Evolutionary conservation across 352 stramenopile genomes (phyloP), one percentile per base, ranked within the genome.

Genomic region (Peronospora farinosa): DNA sequence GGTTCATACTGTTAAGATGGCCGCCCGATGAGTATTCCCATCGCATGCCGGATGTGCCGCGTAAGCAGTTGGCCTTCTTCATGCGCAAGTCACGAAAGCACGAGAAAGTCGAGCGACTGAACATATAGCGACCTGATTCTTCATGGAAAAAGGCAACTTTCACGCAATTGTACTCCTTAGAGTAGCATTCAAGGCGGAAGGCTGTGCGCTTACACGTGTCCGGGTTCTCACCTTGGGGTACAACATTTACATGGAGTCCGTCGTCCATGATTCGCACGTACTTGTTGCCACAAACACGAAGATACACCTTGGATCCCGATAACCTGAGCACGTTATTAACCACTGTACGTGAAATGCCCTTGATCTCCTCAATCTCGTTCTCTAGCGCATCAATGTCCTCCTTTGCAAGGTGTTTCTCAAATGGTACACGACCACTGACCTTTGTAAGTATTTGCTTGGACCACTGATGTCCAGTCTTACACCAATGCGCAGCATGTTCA

Each of bases 401-500:
- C 17, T 70, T 77, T 3, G 71, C 31, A 7, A 86, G 49, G 9
- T 68, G 67, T 10, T 69, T 74, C 48, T 88, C 74, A 49, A 88
- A 88, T 5, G 78, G 78, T 16, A 88, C 75, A 32, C 75, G 70
- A 13, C 69, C 62, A 15, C 62, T 69, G 2, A 57, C 71, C 5
- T 61, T 51, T 0, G 69, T 84, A 17, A 88, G 63, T 10, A 61
- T 71, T 54, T 88, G 78, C 60, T 88, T 88, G 45, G 69, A 86
- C 71, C 73, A 88, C 47, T 88, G 78, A 47, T 84, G 63, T 9
- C 78, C 78, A 11, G 78, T 88, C 63, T 84, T 88, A 51, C 78
- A 88, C 78, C 78, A 88, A 46, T 88, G 74, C n/a, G 78, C 78
- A 11, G 76, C 74, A 44, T 88, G 78, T 53, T 88, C 78, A 57